Evolutionary conservation across 805 yeast genomes (phyloP).

Genomic region (Candida sphagnicola): DNA sequence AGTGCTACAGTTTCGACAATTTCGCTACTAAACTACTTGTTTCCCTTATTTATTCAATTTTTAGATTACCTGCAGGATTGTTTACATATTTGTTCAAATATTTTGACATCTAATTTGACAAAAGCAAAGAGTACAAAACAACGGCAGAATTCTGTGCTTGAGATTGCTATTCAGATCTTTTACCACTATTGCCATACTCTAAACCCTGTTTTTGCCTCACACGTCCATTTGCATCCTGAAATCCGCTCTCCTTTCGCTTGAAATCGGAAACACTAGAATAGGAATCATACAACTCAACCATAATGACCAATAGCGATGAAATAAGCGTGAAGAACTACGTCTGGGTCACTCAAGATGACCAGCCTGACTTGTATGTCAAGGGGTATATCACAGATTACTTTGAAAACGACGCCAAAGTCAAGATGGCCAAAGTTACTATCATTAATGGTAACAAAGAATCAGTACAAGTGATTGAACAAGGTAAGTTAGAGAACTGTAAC

Average conservation of each 20-base stretch:
- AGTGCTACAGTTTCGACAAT: no score
- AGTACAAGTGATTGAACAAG: slow-evolving; percentile 38
- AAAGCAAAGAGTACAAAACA: no score
- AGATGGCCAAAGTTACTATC: slow-evolving; percentile 27
- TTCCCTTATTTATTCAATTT: no score
- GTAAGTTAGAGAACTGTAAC: slow-evolving; percentile 61
- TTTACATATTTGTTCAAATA: slow-evolving; percentile 3
- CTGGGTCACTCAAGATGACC: slow-evolving; percentile 66
- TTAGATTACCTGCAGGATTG: slow-evolving; percentile 1
- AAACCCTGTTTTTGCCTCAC: no score
- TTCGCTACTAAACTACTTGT: no score
- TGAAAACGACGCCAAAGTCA: slow-evolving; percentile 25
- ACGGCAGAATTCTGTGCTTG: no score
- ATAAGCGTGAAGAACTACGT: slow-evolving; percentile 57
- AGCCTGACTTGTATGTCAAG: slow-evolving; percentile 47
- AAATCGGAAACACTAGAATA: no score
- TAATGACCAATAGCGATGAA: slow-evolving; percentile 16
- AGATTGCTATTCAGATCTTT: no score
- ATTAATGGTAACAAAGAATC: slow-evolving; percentile 39
- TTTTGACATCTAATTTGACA: no score
- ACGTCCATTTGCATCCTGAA: no score
- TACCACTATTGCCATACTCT: background rate
- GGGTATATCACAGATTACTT: slow-evolving; percentile 52
- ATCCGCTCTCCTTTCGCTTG: no score
- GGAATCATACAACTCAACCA: background rate